phyloP scores from a whole-genome alignment of 805 yeast species.

The Clavispora fructus region DNA sequence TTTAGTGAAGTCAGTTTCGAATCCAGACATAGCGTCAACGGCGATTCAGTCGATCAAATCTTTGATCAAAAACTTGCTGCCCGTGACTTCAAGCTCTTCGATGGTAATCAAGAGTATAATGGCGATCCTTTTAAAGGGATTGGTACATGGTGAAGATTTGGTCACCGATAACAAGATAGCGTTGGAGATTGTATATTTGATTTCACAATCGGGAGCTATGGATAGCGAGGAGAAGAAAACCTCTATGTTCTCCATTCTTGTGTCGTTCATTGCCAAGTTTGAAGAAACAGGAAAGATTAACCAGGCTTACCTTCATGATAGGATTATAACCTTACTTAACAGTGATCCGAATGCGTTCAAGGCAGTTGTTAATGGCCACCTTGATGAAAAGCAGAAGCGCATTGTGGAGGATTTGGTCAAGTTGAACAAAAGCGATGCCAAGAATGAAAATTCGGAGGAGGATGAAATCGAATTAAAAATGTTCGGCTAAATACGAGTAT shows the following conservation, averaged over 20 bases:
- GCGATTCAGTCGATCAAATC: constrained; percentile 57
- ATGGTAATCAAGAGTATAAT: constrained; percentile 45
- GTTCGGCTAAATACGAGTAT: constrained; percentile 25
- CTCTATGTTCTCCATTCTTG: constrained; percentile 26
- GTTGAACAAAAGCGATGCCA: constrained; percentile 5
- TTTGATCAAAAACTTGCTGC: constrained; percentile 37
- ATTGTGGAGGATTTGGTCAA: constrained; percentile 42
- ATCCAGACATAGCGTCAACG: constrained; percentile 20
- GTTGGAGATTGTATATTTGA: constrained; percentile 46
- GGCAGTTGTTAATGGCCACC: constrained; percentile 30
- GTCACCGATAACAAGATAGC: constrained; percentile 27
- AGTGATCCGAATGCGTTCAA: constrained; percentile 47
- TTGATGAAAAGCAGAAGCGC: constrained; percentile 37
- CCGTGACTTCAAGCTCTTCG: constrained; percentile 24
- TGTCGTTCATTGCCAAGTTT: constrained; percentile 34
- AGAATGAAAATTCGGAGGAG: constrained; percentile 11
- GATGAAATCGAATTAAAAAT: constrained; percentile 44
- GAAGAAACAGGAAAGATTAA: constrained; percentile 16
- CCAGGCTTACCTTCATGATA: constrained; percentile 39
- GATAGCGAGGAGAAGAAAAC: constrained; percentile 25
- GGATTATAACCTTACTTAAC: constrained; percentile 43
- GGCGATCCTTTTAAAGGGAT: constrained; percentile 28
- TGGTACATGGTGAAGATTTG: constrained; percentile 11
- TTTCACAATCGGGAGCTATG: constrained; percentile 29
- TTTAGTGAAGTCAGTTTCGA: constrained; percentile 20